Evolutionary conservation across 23 red algal species (phyloP).

Genomic region (Gracilariopsis chorda): DNA sequence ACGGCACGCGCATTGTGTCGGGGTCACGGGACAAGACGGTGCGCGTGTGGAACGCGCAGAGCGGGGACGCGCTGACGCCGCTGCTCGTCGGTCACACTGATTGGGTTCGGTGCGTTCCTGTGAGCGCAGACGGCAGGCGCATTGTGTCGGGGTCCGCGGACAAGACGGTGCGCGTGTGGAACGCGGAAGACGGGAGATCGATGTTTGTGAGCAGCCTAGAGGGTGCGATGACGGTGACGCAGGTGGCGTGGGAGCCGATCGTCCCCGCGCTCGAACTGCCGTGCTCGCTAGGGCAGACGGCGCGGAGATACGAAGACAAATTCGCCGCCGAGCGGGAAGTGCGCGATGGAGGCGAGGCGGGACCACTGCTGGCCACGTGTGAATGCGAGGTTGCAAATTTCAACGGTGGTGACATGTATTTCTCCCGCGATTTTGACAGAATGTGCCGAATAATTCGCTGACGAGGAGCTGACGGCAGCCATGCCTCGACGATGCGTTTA

Average conservation of each 20-base stretch:
- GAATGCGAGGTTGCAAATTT: no score
- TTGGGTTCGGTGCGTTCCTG: not conserved
- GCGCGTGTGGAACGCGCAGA: conserved; percentile 3
- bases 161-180: conserved; percentile 20
- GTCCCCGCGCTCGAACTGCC: no score
- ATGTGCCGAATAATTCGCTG: no score
- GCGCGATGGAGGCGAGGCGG: no score
- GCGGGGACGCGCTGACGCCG: not conserved
- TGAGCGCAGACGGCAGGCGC: not conserved
- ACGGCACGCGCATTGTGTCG: not conserved
- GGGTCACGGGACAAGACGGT: conserved; percentile 10
- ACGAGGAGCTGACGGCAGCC: no score
- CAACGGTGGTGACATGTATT: no score
- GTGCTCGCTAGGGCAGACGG: no score
- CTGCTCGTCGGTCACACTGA: not conserved
- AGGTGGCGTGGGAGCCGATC: not conserved
- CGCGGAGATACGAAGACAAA: no score
- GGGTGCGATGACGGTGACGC: not conserved
- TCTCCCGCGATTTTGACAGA: no score
- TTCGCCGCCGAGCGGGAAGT: no score
- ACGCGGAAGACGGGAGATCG: not conserved
- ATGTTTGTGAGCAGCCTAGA: not conserved
- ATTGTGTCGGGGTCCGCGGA: not conserved
- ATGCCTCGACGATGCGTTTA: no score
- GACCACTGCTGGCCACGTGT: no score